Base-by-base conservation (phyloP, 1,284 basidiomycete species). In the Microbotryum violaceum region DNA sequence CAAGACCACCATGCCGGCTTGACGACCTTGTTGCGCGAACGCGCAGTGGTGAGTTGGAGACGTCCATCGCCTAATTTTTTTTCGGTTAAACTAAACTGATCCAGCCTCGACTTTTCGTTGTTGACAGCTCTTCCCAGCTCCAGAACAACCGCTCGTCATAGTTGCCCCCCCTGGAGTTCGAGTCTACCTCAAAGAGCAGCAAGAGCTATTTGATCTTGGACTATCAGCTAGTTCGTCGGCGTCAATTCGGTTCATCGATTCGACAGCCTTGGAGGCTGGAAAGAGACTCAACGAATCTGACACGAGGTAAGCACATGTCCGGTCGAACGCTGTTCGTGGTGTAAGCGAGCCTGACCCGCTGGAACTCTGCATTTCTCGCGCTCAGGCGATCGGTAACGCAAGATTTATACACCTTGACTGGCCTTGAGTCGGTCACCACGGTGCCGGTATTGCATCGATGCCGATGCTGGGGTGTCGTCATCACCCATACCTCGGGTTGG, bases 1-100 rank as follows among this genome's bases (percentile, higher is more conserved):
- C 93, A 83, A 0, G 94, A 97, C 73, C 93, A 97, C 74, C 93
- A 97, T 73, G 82, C 88, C 54, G 94, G 94, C 1, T 74, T 94
- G 31, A 80, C 84, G 0, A 82, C 85, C 56, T 75, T 97, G 18
- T 79, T 97, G 14, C 78, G 82, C 0, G 85, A 87, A 77, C 81
- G 94, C 59, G 80, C 81, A 55, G 78, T 80, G 76, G 90, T 92
- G 62, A 64, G 82, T 76, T 8, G 6, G 8, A 8, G 20, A 49
- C 44, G 49, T 31, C 20, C 3, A 45, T 57, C 12, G n/a, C 31
- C 2, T 20, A 8, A 0, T 1, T 42, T 45, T 42, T 45, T 8
- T 33, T 49, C 57, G n/a, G 59, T 7, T 7, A 14, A 7, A 21
- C 51, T 4, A 18, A 33, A 18, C 0, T 49, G 8, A 3, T 33